Conservation (phyloP, 495 filamentous ascomycete genomes). For the Daldinia concentrica region DNA sequence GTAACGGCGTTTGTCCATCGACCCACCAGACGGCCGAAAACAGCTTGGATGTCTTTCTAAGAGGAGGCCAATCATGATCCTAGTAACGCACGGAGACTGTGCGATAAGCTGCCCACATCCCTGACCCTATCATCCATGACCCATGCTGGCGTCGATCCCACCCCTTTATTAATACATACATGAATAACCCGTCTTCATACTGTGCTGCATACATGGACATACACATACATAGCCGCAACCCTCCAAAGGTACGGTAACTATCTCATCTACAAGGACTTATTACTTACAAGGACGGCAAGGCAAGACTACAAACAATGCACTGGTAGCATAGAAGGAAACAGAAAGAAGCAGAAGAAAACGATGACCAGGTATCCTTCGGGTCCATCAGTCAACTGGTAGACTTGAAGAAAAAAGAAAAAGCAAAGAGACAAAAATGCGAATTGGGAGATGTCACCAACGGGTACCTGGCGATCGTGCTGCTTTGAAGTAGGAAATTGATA, state of each 20-base stretch:
- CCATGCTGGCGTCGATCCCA: slow-evolving; percentile 36
- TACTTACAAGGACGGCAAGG: neutral
- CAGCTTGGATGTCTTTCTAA: slow-evolving; percentile 27
- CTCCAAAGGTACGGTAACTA: slow-evolving; percentile 23
- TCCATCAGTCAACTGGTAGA: neutral
- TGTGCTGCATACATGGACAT: slow-evolving; percentile 18
- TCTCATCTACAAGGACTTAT: slow-evolving; percentile 7
- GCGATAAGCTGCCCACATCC: slow-evolving; percentile 43
- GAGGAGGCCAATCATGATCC: slow-evolving; percentile 32
- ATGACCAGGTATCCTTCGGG: neutral
- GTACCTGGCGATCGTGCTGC: neutral
- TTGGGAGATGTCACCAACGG: neutral
- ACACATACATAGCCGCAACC: slow-evolving; percentile 37
- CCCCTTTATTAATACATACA: slow-evolving; percentile 30
- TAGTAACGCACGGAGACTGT: slow-evolving; percentile 28
- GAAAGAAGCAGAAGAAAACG: neutral
- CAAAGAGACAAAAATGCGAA: neutral
- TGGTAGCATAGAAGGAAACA: neutral
- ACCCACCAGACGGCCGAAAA: slow-evolving; percentile 28
- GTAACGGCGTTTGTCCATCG: slow-evolving; percentile 32
- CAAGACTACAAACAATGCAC: neutral
- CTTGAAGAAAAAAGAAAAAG: neutral
- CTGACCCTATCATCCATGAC: slow-evolving; percentile 22
- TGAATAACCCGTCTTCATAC: slow-evolving; percentile 15
- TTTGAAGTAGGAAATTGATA: neutral